Base-by-base conservation (phyloP, 345 rosid genomes). In the Limnanthes douglasii region DNA sequence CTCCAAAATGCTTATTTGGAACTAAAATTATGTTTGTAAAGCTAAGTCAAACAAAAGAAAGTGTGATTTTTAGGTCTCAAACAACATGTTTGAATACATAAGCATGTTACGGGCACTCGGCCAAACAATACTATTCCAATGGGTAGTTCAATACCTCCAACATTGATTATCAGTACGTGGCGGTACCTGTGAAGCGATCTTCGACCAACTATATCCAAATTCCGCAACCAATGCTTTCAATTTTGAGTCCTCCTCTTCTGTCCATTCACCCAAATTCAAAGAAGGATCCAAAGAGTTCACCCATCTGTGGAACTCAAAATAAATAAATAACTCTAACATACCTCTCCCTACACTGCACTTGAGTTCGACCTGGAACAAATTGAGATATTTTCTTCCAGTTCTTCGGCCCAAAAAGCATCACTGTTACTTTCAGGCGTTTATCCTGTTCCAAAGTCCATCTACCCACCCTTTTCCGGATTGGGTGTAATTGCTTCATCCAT, bases 141-240 rank as follows among this genome's bases (percentile, higher is more conserved):
- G n/a, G n/a, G n/a, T n/a, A n/a, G n/a, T n/a, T n/a, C n/a, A n/a
- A n/a, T n/a, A 80, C 86, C 98, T 84, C 61, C 56, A 36, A 50
- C 98, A 90, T 48, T 74, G 78, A 45, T 48, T 90, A 53, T 90
- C 96, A 5, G 96, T 90, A 48, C 96, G 86, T 46, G 70, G 48
- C 36, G 72, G 28, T 51, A 90, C 11, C 34, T 20, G 41, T 21
- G 65, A 47, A 49, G 98, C 86, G 45, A 90, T 55, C 60, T 66
- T 80, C 21, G 94, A 56, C 98, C 98, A 90, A 56, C 60, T 39
- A n/a, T n/a, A n/a, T 22, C 92, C 94, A 33, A 59, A 66, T 54
- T 77, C 66, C 47, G 48, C 45, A 49, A 75, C 48, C 18, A 79
- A 92, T 30, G 64, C 70, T 54, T 64, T 67, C 56, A 90, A 62